Percentiles rank a stretch among this genome's conserved stretches.
Conservation (phyloP, 495 filamentous ascomycete genomes). For the Cairneyella variabilis region DNA sequence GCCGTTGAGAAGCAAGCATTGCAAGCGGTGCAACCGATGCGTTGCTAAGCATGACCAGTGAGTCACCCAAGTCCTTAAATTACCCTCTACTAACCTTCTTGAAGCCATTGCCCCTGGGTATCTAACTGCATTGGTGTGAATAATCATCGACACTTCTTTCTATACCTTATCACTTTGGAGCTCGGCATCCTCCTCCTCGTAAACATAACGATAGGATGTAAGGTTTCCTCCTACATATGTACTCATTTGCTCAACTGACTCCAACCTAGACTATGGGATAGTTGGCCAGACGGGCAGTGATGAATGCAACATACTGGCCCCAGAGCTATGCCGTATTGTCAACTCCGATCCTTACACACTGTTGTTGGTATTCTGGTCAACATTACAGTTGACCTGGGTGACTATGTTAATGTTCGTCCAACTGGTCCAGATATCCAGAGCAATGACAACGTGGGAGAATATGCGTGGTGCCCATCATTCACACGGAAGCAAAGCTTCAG, state of each 20-base stretch:
- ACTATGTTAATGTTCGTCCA: conserved; percentile 94
- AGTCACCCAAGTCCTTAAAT: conserved; percentile 29
- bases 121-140: conserved; percentile 93
- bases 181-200: conserved; percentile 61
- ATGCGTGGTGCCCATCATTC: conserved; percentile 70
- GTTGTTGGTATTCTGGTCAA: conserved; percentile 70
- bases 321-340: conserved; percentile 65
- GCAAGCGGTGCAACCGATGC: conserved; percentile 83
- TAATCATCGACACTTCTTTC: conserved; percentile 91
- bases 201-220: conserved; percentile 49
- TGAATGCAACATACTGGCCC: conserved; percentile 73
- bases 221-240: conserved; percentile 26
- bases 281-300: conserved; percentile 18
- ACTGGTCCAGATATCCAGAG: conserved; percentile 82
- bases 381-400: conserved; percentile 86
- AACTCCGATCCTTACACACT: conserved; percentile 82
- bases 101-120: conserved; percentile 95
- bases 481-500: conserved; percentile 42
- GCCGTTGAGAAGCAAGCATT: conserved; percentile 93
- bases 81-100: conserved; percentile 37
- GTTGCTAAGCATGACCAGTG: conserved; percentile 97
- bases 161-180: conserved; percentile 77
- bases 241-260: conserved; percentile 2
- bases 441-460: conserved; percentile 92
- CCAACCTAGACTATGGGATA: conserved; percentile 15